Percentiles rank a stretch among this genome's conserved stretches.
These are phyloP conservation scores for Arabidopsis arenosa DNA, from an alignment of 345 rosid genomes.

Conservation along the genomic window DNA sequence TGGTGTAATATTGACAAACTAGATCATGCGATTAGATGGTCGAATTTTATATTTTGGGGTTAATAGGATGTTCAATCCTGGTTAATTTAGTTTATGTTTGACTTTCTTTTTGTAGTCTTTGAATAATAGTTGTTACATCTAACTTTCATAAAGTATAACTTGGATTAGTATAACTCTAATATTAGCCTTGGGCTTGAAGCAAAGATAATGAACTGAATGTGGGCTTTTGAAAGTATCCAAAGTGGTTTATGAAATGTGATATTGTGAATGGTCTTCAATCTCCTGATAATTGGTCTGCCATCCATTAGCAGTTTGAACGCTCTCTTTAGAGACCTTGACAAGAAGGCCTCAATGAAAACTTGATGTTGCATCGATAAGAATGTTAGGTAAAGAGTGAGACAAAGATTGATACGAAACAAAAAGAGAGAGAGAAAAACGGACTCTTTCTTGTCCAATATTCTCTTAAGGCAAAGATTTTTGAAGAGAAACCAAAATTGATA, in stretches of 20 bases:
- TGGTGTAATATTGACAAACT: background rate
- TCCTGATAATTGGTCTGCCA: background rate
- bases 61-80: background rate
- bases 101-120: background rate
- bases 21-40: background rate
- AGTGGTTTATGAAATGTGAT: background rate
- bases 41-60: background rate
- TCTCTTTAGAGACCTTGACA: background rate
- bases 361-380: background rate
- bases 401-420: background rate
- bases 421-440: background rate
- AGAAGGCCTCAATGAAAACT: background rate
- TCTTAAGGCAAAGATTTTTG: background rate
- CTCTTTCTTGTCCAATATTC: background rate
- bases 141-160: background rate
- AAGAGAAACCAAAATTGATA: background rate
- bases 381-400: no score
- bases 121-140: background rate
- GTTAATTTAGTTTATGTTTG: background rate
- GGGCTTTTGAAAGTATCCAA: constrained; percentile 6
- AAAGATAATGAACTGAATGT: constrained; percentile 1
- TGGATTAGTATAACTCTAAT: background rate
- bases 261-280: background rate
- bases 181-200: background rate
- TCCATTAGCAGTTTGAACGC: background rate